Base-by-base conservation (phyloP, 257 asterid genomes). In the Solanum medicagineum region DNA sequence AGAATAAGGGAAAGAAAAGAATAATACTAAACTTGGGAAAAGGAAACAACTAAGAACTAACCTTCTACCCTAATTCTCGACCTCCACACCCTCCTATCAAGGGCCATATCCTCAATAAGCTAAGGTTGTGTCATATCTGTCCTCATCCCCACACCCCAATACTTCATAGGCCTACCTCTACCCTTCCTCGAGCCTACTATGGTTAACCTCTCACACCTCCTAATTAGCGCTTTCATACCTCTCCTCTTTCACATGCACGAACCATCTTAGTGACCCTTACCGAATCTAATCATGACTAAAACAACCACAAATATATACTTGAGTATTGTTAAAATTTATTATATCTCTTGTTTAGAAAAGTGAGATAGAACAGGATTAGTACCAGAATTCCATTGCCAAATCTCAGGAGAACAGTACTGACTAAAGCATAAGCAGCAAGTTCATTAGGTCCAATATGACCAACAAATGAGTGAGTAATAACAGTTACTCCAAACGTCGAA, bases 351-450 rank as follows among this genome's bases (percentile, higher is more conserved):
- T 17, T 40, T 42, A 71, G 80, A 71, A 42, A 71, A 71, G 80
- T 71, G 80, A 71, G 13, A 49, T 8, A 10, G 19, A 24, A 17
- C 16, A 59, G 42, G 15, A 47, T 10, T 10, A 47, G 40, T 85
- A 89, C 91, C 92, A 90, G 79, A 42, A 92, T 86, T 77, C 95
- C 92, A 80, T 91, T 90, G 56, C 88, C 91, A 42, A 92, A 91
- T 53, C 95, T 87, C 60, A 89, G 79, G 56, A 90, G 79, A 49
- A 92, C 92, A 10, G 92, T 89, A 62, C 81, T 89, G 17, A 92
- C 92, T n/a, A 92, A 84, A 2, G 94, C 90, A 69, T 86, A 92
- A 16, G 93, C 94, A 32, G 94, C 94, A 8, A 92, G 89, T 54
- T 92, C 92, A 10, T 69, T 85, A 1, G 93, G 62, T 9, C 92